A percentile compares a stretch with the other conserved stretches of the same genome.
Evolutionary conservation across 441 rosid species (phyloP).

Genomic region (Arabidopsis lyrata): DNA sequence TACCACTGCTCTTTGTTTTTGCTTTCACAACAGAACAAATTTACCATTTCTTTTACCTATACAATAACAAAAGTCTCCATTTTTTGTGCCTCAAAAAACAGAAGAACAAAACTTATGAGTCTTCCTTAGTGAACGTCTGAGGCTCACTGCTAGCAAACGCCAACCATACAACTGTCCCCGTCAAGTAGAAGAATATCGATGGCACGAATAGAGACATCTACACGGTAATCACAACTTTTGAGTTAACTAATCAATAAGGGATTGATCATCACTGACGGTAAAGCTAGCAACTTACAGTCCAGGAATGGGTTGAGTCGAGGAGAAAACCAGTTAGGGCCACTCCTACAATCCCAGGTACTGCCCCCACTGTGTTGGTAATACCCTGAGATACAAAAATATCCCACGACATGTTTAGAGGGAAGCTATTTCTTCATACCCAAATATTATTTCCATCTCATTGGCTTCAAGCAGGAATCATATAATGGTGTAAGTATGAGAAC

Average conservation of each 20-base stretch:
- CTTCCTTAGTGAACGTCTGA: conserved; percentile 65
- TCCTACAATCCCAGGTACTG: conserved; percentile 91
- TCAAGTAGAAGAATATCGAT: conserved; percentile 92
- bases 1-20: conserved; percentile 30
- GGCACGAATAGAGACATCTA: conserved; percentile 85
- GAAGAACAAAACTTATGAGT: conserved; percentile 39
- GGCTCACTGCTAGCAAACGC: conserved; percentile 89
- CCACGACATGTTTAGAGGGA: conserved; percentile 4
- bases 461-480: not conserved
- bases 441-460: not conserved
- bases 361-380: conserved; percentile 91
- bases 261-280: not conserved
- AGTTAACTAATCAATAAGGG: not conserved
- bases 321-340: conserved; percentile 92
- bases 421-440: not conserved
- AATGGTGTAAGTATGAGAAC: not conserved
- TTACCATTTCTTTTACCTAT: conserved; percentile 34
- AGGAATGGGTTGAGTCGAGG: conserved; percentile 91
- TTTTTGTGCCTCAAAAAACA: not conserved
- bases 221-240: conserved; percentile 11
- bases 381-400: conserved; percentile 53
- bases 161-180: conserved; percentile 90
- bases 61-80: conserved; percentile 13
- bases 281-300: conserved; percentile 78
- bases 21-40: conserved; percentile 5